Conservation (phyloP, 805 yeast genomes). For the Candida mattraensis region DNA sequence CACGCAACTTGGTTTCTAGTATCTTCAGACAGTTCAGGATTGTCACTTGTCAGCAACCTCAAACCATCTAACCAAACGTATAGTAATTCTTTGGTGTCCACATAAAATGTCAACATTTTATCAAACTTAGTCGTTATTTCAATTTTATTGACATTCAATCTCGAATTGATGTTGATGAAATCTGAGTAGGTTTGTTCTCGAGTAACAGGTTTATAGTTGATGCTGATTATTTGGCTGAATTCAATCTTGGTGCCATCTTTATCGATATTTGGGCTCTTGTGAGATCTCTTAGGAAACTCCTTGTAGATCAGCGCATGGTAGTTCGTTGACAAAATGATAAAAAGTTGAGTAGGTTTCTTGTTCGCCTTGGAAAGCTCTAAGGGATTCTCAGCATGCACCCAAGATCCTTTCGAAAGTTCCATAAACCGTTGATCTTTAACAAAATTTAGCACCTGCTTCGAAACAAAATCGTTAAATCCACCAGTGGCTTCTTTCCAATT, state of each 20-base stretch:
- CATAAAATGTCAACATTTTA: conserved; percentile 54
- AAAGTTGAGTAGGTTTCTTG: conserved; percentile 39
- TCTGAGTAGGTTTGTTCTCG: conserved; percentile 36
- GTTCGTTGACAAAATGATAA: conserved; percentile 65
- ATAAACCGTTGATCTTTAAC: conserved; percentile 75
- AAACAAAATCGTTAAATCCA: conserved; percentile 50
- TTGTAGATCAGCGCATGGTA: conserved; percentile 59
- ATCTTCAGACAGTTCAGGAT: conserved; percentile 39
- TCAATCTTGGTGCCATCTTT: conserved; percentile 54
- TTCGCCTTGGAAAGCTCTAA: conserved; percentile 16
- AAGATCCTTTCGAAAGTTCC: conserved; percentile 71
- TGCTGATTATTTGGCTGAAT: conserved; percentile 48
- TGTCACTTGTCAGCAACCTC: conserved; percentile 45
- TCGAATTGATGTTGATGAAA: conserved; percentile 57
- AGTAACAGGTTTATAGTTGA: conserved; percentile 51
- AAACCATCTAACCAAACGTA: conserved; percentile 81
- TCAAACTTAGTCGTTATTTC: conserved; percentile 20
- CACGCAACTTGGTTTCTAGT: conserved; percentile 44
- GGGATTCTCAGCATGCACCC: conserved; percentile 73
- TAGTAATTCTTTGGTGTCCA: conserved; percentile 67
- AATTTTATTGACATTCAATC: conserved; percentile 35
- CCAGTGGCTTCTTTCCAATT: conserved; percentile 48
- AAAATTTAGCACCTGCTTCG: conserved; percentile 62
- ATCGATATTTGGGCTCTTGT: conserved; percentile 55
- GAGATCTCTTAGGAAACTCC: conserved; percentile 50